Conservation (phyloP, 164 flowering plant species). For the Nymphaea colorata region DNA sequence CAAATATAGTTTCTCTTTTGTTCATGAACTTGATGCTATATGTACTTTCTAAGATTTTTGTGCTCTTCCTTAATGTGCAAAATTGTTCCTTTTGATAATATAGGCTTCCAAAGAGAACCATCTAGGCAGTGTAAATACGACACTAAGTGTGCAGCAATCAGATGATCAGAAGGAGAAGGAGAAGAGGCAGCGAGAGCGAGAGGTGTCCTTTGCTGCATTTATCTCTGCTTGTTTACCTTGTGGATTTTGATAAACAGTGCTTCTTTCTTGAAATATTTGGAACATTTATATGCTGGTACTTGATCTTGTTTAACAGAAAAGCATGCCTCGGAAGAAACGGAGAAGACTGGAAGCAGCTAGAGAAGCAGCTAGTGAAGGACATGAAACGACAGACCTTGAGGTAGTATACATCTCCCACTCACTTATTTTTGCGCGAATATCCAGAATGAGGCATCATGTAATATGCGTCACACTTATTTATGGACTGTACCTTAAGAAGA, state of each 20-base stretch:
- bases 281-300: neutral
- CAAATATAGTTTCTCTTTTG: no score
- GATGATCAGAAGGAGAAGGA: constrained; percentile 79
- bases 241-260: neutral
- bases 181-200: constrained; percentile 71
- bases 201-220: constrained; percentile 29
- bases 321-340: constrained; percentile 79
- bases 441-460: no score
- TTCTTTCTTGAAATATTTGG: neutral
- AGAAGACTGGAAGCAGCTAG: constrained; percentile 80
- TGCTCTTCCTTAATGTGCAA: neutral
- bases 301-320: constrained; percentile 38
- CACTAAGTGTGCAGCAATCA: constrained; percentile 77
- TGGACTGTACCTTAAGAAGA: no score
- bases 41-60: no score
- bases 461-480: no score
- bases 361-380: constrained; percentile 26
- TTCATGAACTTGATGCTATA: no score
- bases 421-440: no score
- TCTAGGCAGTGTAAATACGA: constrained; percentile 25
- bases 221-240: neutral
- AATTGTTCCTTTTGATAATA: neutral
- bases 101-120: neutral
- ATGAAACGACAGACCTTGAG: neutral
- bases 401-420: no score